Base-by-base conservation (phyloP, 805 yeast species). In the Tetrapisispora nanseiensis region DNA sequence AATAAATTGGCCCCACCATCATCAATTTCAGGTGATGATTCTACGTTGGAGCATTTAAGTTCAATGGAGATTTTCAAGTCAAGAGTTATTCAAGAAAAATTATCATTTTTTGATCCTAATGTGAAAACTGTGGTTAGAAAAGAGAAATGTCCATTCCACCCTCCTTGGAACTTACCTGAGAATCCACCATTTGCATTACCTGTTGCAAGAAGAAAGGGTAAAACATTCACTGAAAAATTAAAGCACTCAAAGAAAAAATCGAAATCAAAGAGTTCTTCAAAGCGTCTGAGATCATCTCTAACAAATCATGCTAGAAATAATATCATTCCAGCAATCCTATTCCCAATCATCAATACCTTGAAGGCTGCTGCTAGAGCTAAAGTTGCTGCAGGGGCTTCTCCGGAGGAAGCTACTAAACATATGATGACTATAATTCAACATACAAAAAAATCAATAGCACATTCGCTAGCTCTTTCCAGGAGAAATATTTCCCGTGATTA, bases 311-410 rank as follows among this genome's bases (percentile, higher is more conserved):
- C 45, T 16, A 48, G 51, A 30, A 50, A 44, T 29, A 49, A 40
- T 30, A 42, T 58, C 20, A 42, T 61, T 23, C 60, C 63, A 3
- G 49, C 51, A 2, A 50, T 60, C 13, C 42, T 61, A 26, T 46
- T 52, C 22, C 62, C 65, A 3, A 54, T 61, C 8, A 53, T 60
- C 12, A 59, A 56, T 11, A 59, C 65, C 6, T 43, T 61, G 24
- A 57, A 60, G 35, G 55, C 60, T 10, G 66, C 66, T 6, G 65
- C 66, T 4, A 57, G 51, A 39, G 55, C 56, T 1, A 58, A 56
- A 32, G 56, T 57, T 4, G 61, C 60, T 2, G 54, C 58, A 20
- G 66, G 65, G n/a, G 59, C 58, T 3, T 51, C 62, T 8, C 55
- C 59, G 2, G 62, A 61, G 37, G 63, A 60, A 28, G 54, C 61